A percentile compares a stretch with the other conserved stretches of the same genome.
These are phyloP conservation scores for Leccinum fibrillosum DNA, from an alignment of 768 basidiomycete genomes.

Conservation along the genomic window DNA sequence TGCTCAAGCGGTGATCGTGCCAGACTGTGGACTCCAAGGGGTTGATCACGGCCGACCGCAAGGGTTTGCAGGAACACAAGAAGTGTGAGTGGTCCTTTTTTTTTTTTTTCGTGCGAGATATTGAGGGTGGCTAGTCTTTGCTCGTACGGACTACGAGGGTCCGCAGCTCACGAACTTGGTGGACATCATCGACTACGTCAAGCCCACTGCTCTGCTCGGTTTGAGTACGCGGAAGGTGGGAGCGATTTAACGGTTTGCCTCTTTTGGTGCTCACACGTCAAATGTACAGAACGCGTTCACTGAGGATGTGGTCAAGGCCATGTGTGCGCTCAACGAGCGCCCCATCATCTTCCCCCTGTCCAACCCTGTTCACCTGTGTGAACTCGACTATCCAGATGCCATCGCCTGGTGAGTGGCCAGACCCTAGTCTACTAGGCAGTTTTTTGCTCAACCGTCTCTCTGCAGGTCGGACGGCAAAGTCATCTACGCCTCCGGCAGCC, in stretches of 20 bases:
- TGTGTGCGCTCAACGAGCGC: constrained; percentile 60
- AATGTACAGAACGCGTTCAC: constrained; percentile 51
- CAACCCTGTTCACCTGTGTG: constrained; percentile 63
- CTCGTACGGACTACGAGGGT: constrained; percentile 66
- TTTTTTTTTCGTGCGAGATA: not conserved
- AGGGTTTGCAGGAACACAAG: constrained; percentile 71
- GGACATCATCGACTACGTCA: constrained; percentile 68
- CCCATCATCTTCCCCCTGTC: constrained; percentile 85
- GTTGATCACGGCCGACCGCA: constrained; percentile 65
- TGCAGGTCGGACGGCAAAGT: constrained; percentile 59
- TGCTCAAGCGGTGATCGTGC: constrained; percentile 11
- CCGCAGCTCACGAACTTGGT: constrained; percentile 56
- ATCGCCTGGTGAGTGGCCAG: constrained; percentile 44
- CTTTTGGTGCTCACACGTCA: not conserved
- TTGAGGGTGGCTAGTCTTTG: constrained; percentile 48
- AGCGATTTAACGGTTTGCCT: not conserved
- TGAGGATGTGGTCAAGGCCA: constrained; percentile 56
- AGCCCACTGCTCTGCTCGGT: constrained; percentile 76
- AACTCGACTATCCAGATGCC: constrained; percentile 60
- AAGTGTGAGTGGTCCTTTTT: constrained; percentile 42
- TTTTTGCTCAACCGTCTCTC: not conserved
- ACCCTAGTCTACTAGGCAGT: not conserved
- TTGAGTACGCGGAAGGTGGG: constrained; percentile 53
- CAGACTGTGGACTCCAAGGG: constrained; percentile 78
- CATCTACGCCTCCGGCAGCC: constrained; percentile 72